Base-by-base conservation (phyloP, 441 rosid species). In the Erodium chrysanthum region DNA sequence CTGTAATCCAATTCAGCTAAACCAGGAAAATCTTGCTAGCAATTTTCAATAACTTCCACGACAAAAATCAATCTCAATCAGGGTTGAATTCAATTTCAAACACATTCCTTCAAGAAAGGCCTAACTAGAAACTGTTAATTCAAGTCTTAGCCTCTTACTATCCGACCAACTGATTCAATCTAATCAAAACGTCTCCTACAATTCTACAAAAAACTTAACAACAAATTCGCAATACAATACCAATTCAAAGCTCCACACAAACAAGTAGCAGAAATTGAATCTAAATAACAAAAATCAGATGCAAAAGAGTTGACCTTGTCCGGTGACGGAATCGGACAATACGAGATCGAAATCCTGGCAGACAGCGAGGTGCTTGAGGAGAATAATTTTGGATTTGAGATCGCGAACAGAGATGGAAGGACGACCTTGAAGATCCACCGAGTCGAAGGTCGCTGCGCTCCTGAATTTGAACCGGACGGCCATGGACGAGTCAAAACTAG, bases 381-480 rank as follows among this genome's bases (percentile, higher is more conserved):
- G 79, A 4, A 81, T 59, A 65, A 84, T 76, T 73, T 68, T 79
- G 40, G 81, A 74, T 73, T 83, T 83, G 73, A 84, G 86, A 74
- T 83, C 83, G 21, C 77, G 68, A 66, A 81, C 63, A 7, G 85
- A 78, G 69, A 85, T 75, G 21, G 79, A 83, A 54, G 80, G 31
- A 27, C 48, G 78, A 46, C 76, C 83, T 2, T 71, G 84, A 62
- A 85, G 76, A 73, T 75, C 81, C 60, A 85, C 74, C 18, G 81
- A 67, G 60, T 85, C 87, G 67, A 75, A 81, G 54, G 75, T 54
- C 66, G 65, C 42, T 17, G 84, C 74, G 80, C 87, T 80, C 72
- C 88, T 61, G 78, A 84, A 82, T 76, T 79, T 80, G 74, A 80
- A 84, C 14, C 80, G 77, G 42, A 84, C 68, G n/a, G 83, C 68